phyloP scores from a whole-genome alignment of 1,284 basidiomycete species.

The Ganoderma lucidum region DNA sequence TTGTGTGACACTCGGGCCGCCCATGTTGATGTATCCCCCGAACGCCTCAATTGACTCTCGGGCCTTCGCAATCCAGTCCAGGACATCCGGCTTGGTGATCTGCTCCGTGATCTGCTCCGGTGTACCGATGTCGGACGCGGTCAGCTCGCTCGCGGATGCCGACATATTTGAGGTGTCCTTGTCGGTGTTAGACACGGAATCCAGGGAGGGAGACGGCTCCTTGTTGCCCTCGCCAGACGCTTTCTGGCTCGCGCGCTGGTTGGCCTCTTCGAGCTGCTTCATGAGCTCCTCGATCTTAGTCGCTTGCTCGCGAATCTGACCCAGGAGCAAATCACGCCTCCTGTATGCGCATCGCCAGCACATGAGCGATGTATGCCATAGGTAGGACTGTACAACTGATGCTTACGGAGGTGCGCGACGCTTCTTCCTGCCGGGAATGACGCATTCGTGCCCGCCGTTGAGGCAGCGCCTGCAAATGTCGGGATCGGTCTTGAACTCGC shows the following conservation, averaged over 20 bases:
- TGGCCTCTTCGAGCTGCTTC: conserved; percentile 61
- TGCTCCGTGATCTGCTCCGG: conserved; percentile 23
- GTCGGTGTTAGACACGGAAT: conserved; percentile 30
- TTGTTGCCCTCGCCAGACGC: conserved; percentile 16
- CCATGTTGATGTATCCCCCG: conserved; percentile 67
- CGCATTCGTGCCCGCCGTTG: conserved; percentile 71
- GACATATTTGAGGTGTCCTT: conserved; percentile 29
- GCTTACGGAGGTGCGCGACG: conserved; percentile 79
- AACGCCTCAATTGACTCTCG: conserved; percentile 71
- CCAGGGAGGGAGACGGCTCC: conserved; percentile 29
- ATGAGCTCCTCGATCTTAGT: conserved; percentile 73
- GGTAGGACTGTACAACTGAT: background rate
- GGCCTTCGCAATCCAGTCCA: conserved; percentile 78
- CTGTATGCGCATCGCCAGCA: conserved; percentile 37
- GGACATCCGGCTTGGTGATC: conserved; percentile 51
- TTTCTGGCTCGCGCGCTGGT: conserved; percentile 36
- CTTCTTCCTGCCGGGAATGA: conserved; percentile 79
- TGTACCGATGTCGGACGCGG: conserved; percentile 36
- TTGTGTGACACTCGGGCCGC: conserved; percentile 59
- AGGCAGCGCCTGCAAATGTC: conserved; percentile 77
- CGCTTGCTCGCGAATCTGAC: conserved; percentile 76
- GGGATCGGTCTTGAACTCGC: conserved; percentile 71
- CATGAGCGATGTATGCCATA: background rate
- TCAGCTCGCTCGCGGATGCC: conserved; percentile 26
- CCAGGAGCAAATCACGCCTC: conserved; percentile 80